Percentiles rank a stretch among this genome's conserved stretches.
Conservation (phyloP, 805 yeast genomes). For the Metschnikowia anglica region DNA sequence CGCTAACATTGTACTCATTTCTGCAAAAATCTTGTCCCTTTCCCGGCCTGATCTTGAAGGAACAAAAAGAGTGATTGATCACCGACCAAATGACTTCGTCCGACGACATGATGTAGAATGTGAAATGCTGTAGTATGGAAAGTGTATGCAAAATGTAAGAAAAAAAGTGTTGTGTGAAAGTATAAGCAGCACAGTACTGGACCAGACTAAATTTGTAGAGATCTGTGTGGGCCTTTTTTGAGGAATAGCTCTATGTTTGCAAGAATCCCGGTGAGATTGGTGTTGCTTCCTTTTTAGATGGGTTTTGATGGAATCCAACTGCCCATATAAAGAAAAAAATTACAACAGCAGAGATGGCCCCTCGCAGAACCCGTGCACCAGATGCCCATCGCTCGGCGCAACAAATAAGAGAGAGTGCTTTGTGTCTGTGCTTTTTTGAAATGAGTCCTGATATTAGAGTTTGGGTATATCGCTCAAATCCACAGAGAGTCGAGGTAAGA, state of each 20-base stretch:
- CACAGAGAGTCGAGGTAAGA: background rate
- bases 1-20: constrained; percentile 94
- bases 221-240: no score
- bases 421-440: no score
- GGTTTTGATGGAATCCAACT: background rate
- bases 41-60: constrained; percentile 86
- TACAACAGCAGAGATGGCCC: constrained; percentile 11
- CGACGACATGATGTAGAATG: constrained; percentile 37
- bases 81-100: constrained; percentile 97
- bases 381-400: constrained; percentile 11
- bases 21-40: constrained; percentile 91
- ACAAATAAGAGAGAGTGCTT: background rate
- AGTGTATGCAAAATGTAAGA: constrained; percentile 1
- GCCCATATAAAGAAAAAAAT: constrained; percentile 3
- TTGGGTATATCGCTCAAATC: background rate
- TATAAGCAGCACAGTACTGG: no score
- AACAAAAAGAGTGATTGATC: constrained; percentile 91
- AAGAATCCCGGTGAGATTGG: background rate
- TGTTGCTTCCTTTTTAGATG: background rate
- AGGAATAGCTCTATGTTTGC: background rate
- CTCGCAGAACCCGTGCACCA: constrained; percentile 13
- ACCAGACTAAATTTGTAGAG: no score
- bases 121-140: background rate
- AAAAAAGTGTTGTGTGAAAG: no score
- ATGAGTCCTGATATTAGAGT: no score